These are phyloP conservation scores for Leishmania amazonensis DNA, from an alignment of 208 protist genomes.

Conservation along the genomic window DNA sequence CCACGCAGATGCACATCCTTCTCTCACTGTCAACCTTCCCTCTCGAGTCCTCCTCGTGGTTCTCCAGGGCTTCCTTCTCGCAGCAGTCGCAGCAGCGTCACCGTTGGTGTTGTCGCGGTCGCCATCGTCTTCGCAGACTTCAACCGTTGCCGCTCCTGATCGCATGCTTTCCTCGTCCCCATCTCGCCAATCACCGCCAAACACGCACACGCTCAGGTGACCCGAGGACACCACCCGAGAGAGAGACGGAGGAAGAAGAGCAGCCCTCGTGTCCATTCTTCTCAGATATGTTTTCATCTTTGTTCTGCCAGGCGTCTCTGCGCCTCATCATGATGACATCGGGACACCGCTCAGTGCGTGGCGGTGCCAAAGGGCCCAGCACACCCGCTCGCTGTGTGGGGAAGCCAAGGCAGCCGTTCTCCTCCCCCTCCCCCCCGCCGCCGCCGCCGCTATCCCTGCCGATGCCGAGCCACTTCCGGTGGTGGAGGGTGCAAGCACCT, in stretches of 20 bases:
- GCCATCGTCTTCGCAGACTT: background rate
- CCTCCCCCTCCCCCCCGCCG: no score
- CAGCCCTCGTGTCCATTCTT: background rate
- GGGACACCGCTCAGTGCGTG: background rate
- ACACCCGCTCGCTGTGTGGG: background rate
- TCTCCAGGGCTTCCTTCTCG: background rate
- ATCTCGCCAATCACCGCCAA: background rate
- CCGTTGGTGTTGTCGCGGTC: background rate
- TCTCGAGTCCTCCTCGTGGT: background rate
- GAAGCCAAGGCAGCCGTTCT: background rate
- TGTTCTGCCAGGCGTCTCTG: no score
- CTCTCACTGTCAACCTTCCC: background rate
- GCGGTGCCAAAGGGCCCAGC: background rate
- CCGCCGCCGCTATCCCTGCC: background rate
- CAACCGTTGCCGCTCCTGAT: background rate
- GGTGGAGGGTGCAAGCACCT: background rate
- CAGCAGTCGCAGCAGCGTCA: background rate
- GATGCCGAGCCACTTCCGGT: background rate
- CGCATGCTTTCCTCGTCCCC: background rate
- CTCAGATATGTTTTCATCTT: background rate
- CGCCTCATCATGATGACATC: no score
- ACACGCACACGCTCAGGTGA: background rate
- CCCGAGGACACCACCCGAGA: background rate
- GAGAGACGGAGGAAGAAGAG: background rate
- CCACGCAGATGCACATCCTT: background rate